phyloP scores from a whole-genome alignment of 2,329 filamentous ascomycete species.

The Arthrobotrys sinensis region DNA sequence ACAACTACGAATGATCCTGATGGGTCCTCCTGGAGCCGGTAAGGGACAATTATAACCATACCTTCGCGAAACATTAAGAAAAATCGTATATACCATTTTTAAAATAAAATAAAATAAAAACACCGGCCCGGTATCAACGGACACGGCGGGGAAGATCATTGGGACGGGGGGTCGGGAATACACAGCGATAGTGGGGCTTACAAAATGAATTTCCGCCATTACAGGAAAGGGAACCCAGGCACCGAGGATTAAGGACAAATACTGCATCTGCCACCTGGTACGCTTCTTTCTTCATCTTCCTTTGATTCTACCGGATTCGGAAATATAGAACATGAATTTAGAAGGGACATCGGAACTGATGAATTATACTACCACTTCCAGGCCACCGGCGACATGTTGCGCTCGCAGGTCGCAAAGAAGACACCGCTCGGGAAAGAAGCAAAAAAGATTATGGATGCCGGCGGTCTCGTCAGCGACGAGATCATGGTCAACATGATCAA shows the following conservation, averaged over 20 bases:
- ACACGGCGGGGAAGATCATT: slow-evolving; percentile 9
- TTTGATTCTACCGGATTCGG: neutral
- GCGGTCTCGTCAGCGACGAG: slow-evolving; percentile 96
- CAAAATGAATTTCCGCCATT: slow-evolving; percentile 57
- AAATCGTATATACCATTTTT: neutral
- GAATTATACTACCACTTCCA: slow-evolving; percentile 67
- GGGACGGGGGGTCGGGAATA: neutral
- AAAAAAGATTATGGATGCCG: slow-evolving; percentile 99
- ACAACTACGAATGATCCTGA: slow-evolving; percentile 94
- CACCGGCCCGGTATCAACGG: slow-evolving; percentile 2
- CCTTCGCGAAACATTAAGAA: neutral
- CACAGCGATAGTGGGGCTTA: slow-evolving; percentile 53
- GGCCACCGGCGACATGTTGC: slow-evolving; percentile 99
- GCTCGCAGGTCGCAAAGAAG: slow-evolving; percentile 98
- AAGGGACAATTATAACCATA: slow-evolving; percentile 68
- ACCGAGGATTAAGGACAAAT: slow-evolving; percentile 98
- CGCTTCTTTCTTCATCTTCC: slow-evolving; percentile 66
- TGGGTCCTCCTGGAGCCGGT: slow-evolving; percentile 98
- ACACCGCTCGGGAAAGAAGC: slow-evolving; percentile 93
- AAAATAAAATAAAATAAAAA: neutral
- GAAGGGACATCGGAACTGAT: slow-evolving; percentile 1
- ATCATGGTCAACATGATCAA: slow-evolving; percentile 99
- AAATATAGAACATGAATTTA: neutral
- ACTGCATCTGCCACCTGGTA: slow-evolving; percentile 96
- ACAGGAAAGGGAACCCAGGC: slow-evolving; percentile 98